Conservation (phyloP, 2,329 filamentous ascomycete genomes). For the Talaromyces sp. region DNA sequence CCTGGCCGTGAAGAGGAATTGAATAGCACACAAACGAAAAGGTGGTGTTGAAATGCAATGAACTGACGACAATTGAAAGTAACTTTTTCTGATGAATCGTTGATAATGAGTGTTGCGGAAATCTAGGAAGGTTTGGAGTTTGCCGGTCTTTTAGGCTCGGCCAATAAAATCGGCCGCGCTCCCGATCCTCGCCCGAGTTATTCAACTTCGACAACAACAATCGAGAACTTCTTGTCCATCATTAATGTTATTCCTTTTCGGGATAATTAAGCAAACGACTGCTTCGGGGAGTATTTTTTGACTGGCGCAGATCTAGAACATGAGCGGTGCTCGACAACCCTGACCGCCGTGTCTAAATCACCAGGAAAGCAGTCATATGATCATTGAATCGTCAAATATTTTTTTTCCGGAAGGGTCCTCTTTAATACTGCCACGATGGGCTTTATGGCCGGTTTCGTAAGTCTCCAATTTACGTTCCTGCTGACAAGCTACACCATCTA, state of each 20-base stretch:
- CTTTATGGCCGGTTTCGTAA: constrained; percentile 69
- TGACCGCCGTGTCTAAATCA: background rate
- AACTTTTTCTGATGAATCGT: background rate
- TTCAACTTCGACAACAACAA: background rate
- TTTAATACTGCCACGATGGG: constrained; percentile 50
- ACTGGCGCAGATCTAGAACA: background rate
- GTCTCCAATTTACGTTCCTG: constrained; percentile 24
- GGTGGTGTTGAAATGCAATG: background rate
- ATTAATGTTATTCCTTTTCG: background rate
- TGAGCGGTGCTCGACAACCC: background rate
- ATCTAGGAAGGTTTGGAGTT: background rate
- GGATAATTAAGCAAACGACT: background rate
- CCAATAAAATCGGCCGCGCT: background rate
- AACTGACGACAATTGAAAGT: background rate
- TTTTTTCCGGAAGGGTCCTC: background rate
- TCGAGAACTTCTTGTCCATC: background rate
- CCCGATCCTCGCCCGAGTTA: background rate
- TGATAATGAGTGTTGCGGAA: background rate
- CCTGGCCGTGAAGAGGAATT: background rate
- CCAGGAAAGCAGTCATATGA: background rate
- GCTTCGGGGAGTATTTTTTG: background rate
- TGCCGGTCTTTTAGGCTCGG: background rate
- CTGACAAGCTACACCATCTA: background rate
- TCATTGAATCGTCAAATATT: background rate
- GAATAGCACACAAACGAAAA: background rate